phyloP scores from a whole-genome alignment of 306 rosid species.

The Leucaena leucocephala region DNA sequence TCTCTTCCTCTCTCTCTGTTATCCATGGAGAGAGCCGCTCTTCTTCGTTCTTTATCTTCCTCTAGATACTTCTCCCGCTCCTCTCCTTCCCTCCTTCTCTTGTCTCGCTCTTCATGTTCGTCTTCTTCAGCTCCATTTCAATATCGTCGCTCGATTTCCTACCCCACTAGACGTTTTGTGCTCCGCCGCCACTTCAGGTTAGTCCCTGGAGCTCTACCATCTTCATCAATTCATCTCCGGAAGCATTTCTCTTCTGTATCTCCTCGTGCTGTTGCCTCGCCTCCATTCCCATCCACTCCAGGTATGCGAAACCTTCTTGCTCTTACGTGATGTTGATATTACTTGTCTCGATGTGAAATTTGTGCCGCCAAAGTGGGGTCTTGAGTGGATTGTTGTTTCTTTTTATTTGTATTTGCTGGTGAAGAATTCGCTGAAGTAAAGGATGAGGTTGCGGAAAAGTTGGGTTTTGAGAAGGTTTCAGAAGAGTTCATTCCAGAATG shows the following conservation, averaged over 20 bases:
- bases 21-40: conserved; percentile 75
- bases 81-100: conserved; percentile 28
- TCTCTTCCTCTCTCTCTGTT: background rate
- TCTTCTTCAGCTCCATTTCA: conserved; percentile 30
- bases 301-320: conserved; percentile 40
- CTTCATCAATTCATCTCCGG: conserved; percentile 31
- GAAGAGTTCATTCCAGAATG: conserved; percentile 85
- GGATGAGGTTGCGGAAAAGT: conserved; percentile 65
- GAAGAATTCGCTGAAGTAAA: conserved; percentile 55
- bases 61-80: conserved; percentile 63
- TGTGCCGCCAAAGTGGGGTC: background rate
- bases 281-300: conserved; percentile 49
- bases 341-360: background rate
- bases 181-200: conserved; percentile 55
- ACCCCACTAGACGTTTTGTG: conserved; percentile 9
- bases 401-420: conserved; percentile 7
- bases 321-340: background rate
- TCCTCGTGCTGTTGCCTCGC: conserved; percentile 65
- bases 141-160: conserved; percentile 29
- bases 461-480: conserved; percentile 83
- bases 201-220: conserved; percentile 36
- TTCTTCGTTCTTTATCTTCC: conserved; percentile 68
- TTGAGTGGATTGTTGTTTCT: background rate
- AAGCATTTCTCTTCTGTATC: conserved; percentile 63
- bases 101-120: conserved; percentile 28